Base-by-base conservation (phyloP, 345 rosid genomes). In the Carallia brachiata region DNA sequence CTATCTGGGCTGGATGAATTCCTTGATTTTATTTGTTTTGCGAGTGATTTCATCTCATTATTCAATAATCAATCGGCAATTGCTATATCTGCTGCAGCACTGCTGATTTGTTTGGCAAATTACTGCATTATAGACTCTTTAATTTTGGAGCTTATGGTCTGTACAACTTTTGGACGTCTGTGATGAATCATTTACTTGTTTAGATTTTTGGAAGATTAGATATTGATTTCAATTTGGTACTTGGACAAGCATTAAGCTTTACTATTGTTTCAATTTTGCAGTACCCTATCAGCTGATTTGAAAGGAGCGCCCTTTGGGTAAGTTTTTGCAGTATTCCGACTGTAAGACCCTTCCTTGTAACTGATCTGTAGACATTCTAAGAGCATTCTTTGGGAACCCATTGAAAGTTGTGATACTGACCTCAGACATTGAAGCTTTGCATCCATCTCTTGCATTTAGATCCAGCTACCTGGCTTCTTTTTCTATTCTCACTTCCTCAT, bases 221-320 rank as follows among this genome's bases (percentile, higher is more conserved):
- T 53, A n/a, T 17, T 56, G 27, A n/a, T 23, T 37, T 17, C 3
- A 15, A 47, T 39, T 37, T 61, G 34, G 61, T n/a, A 12, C 32
- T 4, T 37, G 8, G 27, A 10, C 28, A 23, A 47, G 44, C 44
- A 6, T 27, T 31, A 32, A 17, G 9, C 30, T 77, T 6, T 58
- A 58, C 23, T 23, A 23, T 65, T 56, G 44, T 39, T 70, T 66
- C 73, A 31, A 12, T 86, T 73, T 73, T 82, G 84, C 89, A 90
- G 98, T 70, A 90, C 97, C 17, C 61, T 92, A 65, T 85, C 97
- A 27, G 63, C 70, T 52, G 94, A 90, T 27, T 66, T 88, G 73
- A 81, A 84, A 34, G 97, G 97, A 66, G 89, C 94, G 18, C 97
- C 97, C 0, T 92, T 87, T 40, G 97, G 97, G 94, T 92, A 79